Percentiles rank a stretch among this genome's conserved stretches.
phyloP scores from a whole-genome alignment of 306 rosid species.

The Trifolium subterraneum region DNA sequence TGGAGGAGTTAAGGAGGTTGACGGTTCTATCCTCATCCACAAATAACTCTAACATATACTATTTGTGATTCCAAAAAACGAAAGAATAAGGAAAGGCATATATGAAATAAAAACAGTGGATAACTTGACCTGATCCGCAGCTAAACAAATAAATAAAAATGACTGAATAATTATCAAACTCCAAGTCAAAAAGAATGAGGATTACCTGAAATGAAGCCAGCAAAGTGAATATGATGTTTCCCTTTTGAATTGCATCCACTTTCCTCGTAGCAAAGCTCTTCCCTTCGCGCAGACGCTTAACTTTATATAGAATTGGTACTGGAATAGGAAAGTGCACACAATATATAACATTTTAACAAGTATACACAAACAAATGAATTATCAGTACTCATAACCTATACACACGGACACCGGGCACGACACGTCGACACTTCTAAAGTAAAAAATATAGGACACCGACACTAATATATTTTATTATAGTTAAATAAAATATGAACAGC shows the following conservation, averaged over 20 bases:
- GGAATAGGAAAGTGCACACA: constrained; percentile 43
- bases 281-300: constrained; percentile 81
- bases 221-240: constrained; percentile 79
- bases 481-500: too few species aligned
- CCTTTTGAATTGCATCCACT: constrained; percentile 94
- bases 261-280: constrained; percentile 93
- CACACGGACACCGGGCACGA: too few species aligned
- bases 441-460: too few species aligned
- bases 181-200: constrained; percentile 34
- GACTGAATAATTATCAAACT: neutral
- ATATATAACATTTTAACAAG: neutral
- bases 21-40: too few species aligned
- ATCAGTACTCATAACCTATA: neutral
- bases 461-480: too few species aligned
- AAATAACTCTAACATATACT: too few species aligned
- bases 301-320: constrained; percentile 93
- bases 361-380: constrained; percentile 32
- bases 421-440: too few species aligned
- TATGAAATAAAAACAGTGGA: neutral
- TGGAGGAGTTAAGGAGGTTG: too few species aligned
- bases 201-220: constrained; percentile 90
- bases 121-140: constrained; percentile 4
- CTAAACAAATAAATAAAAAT: constrained; percentile 17
- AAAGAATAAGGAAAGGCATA: constrained; percentile 1
- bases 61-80: too few species aligned